Conservation (phyloP, 2,329 filamentous ascomycete genomes). For the Proliferodiscus dingleyae region DNA sequence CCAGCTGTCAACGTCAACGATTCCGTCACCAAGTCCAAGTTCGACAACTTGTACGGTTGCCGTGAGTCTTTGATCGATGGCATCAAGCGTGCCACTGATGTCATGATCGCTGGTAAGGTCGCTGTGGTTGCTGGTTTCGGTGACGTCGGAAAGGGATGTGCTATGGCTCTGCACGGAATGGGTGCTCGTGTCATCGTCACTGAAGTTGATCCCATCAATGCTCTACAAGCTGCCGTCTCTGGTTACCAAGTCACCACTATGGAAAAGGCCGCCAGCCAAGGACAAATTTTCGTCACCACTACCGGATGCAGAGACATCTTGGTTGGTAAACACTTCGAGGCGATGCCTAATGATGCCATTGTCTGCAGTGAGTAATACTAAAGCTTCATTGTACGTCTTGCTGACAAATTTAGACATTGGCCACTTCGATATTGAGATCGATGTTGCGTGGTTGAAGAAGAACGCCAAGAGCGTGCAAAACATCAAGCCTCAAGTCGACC, state of each 20-base stretch:
- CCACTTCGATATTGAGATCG: conserved; percentile 99
- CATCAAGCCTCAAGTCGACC: conserved; percentile 99
- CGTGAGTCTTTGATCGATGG: conserved; percentile 97
- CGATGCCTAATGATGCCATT: conserved; percentile 95
- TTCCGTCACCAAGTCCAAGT: conserved; percentile 99
- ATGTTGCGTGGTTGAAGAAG: conserved; percentile 98
- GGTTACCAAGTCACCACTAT: conserved; percentile 97
- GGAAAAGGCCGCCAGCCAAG: conserved; percentile 84
- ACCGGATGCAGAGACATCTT: conserved; percentile 99
- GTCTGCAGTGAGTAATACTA: conserved; percentile 72
- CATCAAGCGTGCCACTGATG: conserved; percentile 99
- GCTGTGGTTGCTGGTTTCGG: conserved; percentile 96
- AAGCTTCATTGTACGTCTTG: conserved; percentile 1
- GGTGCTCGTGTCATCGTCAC: conserved; percentile 95
- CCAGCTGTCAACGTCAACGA: conserved; percentile 99
- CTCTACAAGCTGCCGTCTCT: conserved; percentile 95
- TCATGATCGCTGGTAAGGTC: conserved; percentile 99
- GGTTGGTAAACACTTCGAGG: conserved; percentile 84
- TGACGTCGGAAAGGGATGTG: conserved; percentile 99
- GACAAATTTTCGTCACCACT: conserved; percentile 99
- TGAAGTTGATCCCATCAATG: conserved; percentile 99
- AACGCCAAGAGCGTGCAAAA: conserved; percentile 91
- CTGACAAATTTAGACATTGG: conserved; percentile 67
- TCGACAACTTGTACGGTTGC: conserved; percentile 99
- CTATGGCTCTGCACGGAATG: conserved; percentile 93